Conservation (phyloP, 768 basidiomycete genomes). For the Crepidotus variabilis region DNA sequence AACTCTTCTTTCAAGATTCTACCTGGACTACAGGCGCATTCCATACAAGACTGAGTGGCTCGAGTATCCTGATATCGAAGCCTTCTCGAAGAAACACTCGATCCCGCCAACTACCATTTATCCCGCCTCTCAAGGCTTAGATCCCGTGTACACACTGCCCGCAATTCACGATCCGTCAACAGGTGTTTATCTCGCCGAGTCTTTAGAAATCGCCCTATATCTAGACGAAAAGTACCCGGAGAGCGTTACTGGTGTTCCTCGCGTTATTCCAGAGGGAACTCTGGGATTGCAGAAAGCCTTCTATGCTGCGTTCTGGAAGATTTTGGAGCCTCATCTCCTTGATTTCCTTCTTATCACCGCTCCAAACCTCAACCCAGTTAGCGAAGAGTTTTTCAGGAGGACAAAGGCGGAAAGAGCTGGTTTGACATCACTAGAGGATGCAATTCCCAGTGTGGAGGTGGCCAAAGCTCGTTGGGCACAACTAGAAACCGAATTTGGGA, state of each 20-base stretch:
- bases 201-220: slow-evolving; percentile 41
- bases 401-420: slow-evolving; percentile 9
- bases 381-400: slow-evolving; percentile 7
- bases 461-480: slow-evolving; percentile 8
- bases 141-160: slow-evolving; percentile 38
- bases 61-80: slow-evolving; percentile 46
- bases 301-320: background rate
- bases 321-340: background rate
- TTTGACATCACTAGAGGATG: slow-evolving; percentile 8
- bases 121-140: slow-evolving; percentile 18
- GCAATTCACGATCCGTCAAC: slow-evolving; percentile 42
- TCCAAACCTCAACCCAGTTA: slow-evolving; percentile 1
- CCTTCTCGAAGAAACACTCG: slow-evolving; percentile 27
- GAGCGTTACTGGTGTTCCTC: slow-evolving; percentile 23
- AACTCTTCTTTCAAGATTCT: slow-evolving; percentile 15
- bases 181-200: slow-evolving; percentile 31
- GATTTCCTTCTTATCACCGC: slow-evolving; percentile 2
- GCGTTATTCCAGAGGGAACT: slow-evolving; percentile 21
- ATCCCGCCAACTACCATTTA: slow-evolving; percentile 24
- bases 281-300: slow-evolving; percentile 8
- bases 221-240: slow-evolving; percentile 45
- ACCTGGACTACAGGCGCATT: slow-evolving; percentile 29
- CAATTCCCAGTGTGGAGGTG: slow-evolving; percentile 12
- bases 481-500: slow-evolving; percentile 10
- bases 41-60: slow-evolving; percentile 44